Base-by-base conservation (phyloP, 2,329 filamentous ascomycete species). In the Ascochyta fabae region DNA sequence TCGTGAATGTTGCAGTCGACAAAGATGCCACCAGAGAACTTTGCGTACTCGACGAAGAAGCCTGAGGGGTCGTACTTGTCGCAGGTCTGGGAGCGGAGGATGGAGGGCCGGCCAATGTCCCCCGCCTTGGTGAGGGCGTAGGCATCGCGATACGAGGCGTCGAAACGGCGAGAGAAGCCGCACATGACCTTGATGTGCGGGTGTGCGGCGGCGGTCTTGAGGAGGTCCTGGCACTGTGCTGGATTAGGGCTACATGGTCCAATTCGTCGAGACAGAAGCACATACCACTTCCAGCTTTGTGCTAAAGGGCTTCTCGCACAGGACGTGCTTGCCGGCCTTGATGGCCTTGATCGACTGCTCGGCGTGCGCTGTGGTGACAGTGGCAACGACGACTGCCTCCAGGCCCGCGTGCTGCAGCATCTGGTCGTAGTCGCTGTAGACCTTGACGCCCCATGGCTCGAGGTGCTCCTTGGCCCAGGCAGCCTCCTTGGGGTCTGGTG, bases 1-100 rank as follows among this genome's bases (percentile, higher is more conserved):
- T 90, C 88, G 77, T 90, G 88, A 66, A 90, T 85, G 47, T 84
- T 85, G 76, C 85, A 88, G 77, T 90, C 88, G 53, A 89, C 87
- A 64, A 90, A 90, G 69, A 89, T 88, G 22, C 87, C 87, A 31
- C 88, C 87, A 1, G 79, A 83, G 74, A 84, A 86, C 63, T 86
- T 78, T 12, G 87, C 85, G 73, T 89, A 90, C 22, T 81, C 79
- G 50, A 90, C 86, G 70, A 89, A 90, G 79, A 88, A 89, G 41
- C 86, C 86, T 0, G 80, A 80, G 0, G 86, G 84, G 56, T 88
- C 85, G 53, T 84, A 64, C 69, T 85, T 87, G 74, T 90, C 86
- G 73, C 86, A 88, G 0, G 86, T 89, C 72, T 89, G 87, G 41
- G 81, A 84, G 61, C 86, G 84, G 63, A 89, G 79, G 39, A 89